Conservation (phyloP, 768 basidiomycete genomes). For the Lactarius quietus region DNA sequence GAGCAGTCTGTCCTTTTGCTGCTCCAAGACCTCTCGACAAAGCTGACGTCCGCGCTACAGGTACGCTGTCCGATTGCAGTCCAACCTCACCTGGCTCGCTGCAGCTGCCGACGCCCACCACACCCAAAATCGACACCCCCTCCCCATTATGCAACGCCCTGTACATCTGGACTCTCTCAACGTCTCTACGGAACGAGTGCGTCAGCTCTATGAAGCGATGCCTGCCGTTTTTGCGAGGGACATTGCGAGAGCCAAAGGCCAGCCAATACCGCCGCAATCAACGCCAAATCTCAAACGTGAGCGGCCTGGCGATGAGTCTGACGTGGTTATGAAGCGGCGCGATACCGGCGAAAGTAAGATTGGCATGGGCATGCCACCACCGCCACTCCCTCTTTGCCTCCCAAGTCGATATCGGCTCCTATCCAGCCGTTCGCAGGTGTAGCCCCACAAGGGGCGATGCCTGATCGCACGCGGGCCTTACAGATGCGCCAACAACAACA, state of each 20-base stretch:
- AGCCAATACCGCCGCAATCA: conserved; percentile 26
- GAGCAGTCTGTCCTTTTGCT: conserved; percentile 47
- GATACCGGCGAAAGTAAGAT: conserved; percentile 63
- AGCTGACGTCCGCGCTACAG: conserved; percentile 36
- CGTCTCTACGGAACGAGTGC: conserved; percentile 52
- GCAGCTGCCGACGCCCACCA: conserved; percentile 54
- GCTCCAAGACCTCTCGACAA: conserved; percentile 15
- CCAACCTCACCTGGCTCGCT: conserved; percentile 69
- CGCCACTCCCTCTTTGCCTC: conserved; percentile 11
- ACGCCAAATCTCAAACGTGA: conserved; percentile 55
- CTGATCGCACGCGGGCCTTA: conserved; percentile 13
- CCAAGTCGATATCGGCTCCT: conserved; percentile 12
- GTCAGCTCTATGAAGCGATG: conserved; percentile 59
- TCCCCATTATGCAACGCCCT: conserved; percentile 57
- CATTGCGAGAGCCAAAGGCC: conserved; percentile 31
- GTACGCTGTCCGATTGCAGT: conserved; percentile 58
- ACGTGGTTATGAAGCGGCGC: conserved; percentile 56
- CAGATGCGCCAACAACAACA: conserved; percentile 24
- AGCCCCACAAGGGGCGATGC: conserved; percentile 5
- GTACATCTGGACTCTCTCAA: conserved; percentile 45
- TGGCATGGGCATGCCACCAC: conserved; percentile 34
- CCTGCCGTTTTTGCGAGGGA: conserved; percentile 56
- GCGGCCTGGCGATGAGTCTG: conserved; percentile 48
- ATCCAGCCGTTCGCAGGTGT: conserved; percentile 7
- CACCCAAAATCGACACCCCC: conserved; percentile 31